phyloP scores from a whole-genome alignment of 169 alveolate genomes.

The Plasmodium relictum region DNA sequence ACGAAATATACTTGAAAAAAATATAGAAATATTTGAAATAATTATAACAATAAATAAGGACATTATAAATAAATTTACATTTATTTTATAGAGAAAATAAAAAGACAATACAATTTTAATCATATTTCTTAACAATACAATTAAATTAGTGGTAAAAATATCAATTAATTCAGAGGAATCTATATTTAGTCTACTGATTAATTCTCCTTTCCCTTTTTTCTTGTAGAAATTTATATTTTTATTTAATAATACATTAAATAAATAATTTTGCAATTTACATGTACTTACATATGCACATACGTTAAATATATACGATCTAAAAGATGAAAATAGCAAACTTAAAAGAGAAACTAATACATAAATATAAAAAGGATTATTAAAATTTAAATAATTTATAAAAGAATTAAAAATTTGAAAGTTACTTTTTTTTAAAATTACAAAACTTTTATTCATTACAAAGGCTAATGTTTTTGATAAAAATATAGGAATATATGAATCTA shows the following conservation, averaged over 20 bases:
- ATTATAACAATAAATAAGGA: slow-evolving; percentile 46
- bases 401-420: slow-evolving; percentile 21
- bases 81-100: slow-evolving; percentile 68
- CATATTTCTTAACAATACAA: slow-evolving; percentile 55
- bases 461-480: slow-evolving; percentile 55
- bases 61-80: slow-evolving; percentile 41
- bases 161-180: slow-evolving; percentile 70
- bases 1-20: slow-evolving; percentile 56
- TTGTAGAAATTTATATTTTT: slow-evolving; percentile 45
- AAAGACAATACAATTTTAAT: slow-evolving; percentile 53
- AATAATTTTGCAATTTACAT: slow-evolving; percentile 34
- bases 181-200: slow-evolving; percentile 56
- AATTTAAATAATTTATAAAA: slow-evolving; percentile 2
- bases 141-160: slow-evolving; percentile 58
- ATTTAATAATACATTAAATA: slow-evolving; percentile 47
- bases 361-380: slow-evolving; percentile 36
- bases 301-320: slow-evolving; percentile 53
- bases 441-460: slow-evolving; percentile 41
- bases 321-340: slow-evolving; percentile 46
- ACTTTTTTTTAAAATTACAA: not conserved
- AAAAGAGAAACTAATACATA: slow-evolving; percentile 40
- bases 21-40: slow-evolving; percentile 58
- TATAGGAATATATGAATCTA: slow-evolving; percentile 73
- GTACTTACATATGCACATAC: slow-evolving; percentile 73
- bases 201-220: slow-evolving; percentile 68